Conservation (phyloP, 2,329 filamentous ascomycete genomes). For the Diaporthe eres region DNA sequence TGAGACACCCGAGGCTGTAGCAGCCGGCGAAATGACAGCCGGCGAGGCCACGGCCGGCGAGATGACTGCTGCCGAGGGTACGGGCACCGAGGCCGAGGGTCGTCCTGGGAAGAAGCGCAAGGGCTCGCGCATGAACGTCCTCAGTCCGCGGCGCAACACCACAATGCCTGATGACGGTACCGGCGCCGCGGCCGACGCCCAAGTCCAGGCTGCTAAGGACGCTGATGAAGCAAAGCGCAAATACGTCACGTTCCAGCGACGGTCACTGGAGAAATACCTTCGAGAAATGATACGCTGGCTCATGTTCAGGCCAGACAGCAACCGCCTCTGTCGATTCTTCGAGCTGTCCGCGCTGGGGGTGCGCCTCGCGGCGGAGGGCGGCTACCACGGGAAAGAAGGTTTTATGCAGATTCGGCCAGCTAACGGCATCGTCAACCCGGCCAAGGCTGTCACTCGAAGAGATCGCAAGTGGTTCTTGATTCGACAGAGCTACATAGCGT, state of each 20-base stretch:
- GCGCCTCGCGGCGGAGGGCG: conserved; percentile 92
- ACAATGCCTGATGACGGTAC: conserved; percentile 65
- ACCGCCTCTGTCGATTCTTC: conserved; percentile 94
- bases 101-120: conserved; percentile 59
- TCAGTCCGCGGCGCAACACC: conserved; percentile 67
- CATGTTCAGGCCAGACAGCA: conserved; percentile 96
- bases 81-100: conserved; percentile 78
- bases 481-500: conserved; percentile 97
- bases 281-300: conserved; percentile 96
- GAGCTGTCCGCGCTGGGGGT: conserved; percentile 96
- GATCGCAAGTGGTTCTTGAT: conserved; percentile 98
- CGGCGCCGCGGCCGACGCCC: conserved; percentile 54
- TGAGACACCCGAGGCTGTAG: conserved; percentile 45
- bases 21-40: conserved; percentile 49
- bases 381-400: conserved; percentile 98
- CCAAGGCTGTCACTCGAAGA: conserved; percentile 84
- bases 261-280: conserved; percentile 89
- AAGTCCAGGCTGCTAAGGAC: conserved; percentile 64
- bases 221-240: conserved; percentile 68
- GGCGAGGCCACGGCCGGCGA: conserved; percentile 61
- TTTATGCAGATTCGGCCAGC: conserved; percentile 92
- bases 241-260: conserved; percentile 86
- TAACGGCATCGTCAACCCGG: conserved; percentile 86
- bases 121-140: conserved; percentile 65
- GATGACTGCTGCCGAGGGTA: conserved; percentile 72